Conservation (phyloP, 805 yeast species). For the Starmerella cellae region DNA sequence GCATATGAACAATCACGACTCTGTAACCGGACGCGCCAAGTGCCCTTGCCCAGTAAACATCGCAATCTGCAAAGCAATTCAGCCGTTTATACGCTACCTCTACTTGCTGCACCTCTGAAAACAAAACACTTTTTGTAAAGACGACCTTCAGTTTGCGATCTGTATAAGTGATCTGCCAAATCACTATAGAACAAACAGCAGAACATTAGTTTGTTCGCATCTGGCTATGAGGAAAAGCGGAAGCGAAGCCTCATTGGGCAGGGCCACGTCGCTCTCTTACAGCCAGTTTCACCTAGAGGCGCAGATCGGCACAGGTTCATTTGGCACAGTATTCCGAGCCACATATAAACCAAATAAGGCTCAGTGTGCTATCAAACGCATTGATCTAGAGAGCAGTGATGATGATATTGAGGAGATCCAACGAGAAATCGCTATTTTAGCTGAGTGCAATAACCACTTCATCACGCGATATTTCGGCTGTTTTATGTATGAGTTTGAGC, state of each 20-base stretch:
- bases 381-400: constrained; percentile 51
- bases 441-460: constrained; percentile 50
- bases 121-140: too few relatives aligned
- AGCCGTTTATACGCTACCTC: neutral
- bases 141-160: too few relatives aligned
- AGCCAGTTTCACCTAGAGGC: constrained; percentile 36
- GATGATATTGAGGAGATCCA: constrained; percentile 65
- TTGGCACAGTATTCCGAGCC: constrained; percentile 64
- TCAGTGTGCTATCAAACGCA: constrained; percentile 31
- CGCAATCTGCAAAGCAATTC: neutral
- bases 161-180: too few relatives aligned
- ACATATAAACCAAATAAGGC: constrained; percentile 32
- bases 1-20: too few relatives aligned
- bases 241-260: too few relatives aligned
- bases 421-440: constrained; percentile 53
- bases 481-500: constrained; percentile 51
- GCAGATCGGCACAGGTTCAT: constrained; percentile 65
- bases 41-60: neutral
- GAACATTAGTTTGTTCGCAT: too few relatives aligned
- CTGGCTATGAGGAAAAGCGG: too few relatives aligned
- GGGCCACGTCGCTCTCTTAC: neutral
- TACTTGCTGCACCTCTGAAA: too few relatives aligned
- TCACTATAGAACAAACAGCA: too few relatives aligned
- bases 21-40: too few relatives aligned
- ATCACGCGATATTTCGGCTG: constrained; percentile 61